Conservation (phyloP, 345 rosid species). For the Citrus medica region DNA sequence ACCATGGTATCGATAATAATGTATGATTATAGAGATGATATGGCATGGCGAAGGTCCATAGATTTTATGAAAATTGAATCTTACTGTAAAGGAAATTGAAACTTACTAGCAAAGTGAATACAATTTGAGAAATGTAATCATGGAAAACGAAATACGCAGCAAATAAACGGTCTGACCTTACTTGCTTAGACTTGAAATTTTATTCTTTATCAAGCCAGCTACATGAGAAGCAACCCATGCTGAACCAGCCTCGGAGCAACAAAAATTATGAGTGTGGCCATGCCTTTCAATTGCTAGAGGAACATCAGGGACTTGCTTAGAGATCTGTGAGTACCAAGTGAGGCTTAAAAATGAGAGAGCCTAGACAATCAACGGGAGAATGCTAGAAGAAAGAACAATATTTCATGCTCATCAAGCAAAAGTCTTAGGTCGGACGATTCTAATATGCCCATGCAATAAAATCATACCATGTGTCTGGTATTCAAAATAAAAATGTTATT, state of each 20-base stretch:
- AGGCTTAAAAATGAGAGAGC: background rate
- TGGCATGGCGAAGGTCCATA: background rate
- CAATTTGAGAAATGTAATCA: background rate
- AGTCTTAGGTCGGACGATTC: too few relatives aligned
- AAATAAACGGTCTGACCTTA: background rate
- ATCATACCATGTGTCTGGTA: too few relatives aligned
- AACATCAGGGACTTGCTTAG: conserved; percentile 51
- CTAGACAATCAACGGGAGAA: background rate
- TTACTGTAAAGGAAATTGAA: background rate
- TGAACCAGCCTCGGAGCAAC: conserved; percentile 78
- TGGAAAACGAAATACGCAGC: background rate
- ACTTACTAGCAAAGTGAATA: background rate
- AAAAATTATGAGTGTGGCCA: conserved; percentile 73
- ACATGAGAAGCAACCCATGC: conserved; percentile 69
- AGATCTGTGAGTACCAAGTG: conserved; percentile 39
- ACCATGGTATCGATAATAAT: too few relatives aligned
- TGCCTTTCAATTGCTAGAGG: conserved; percentile 66
- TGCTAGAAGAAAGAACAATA: background rate
- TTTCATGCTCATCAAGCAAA: too few relatives aligned
- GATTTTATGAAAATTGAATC: background rate
- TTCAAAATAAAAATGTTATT: too few relatives aligned
- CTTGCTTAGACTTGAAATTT: conserved; percentile 15
- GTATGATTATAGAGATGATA: background rate
- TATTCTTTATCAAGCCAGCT: conserved; percentile 48
- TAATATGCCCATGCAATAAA: too few relatives aligned